A percentile compares a stretch with the other conserved stretches of the same genome.
phyloP scores from a whole-genome alignment of 805 yeast species.

The Yamadazyma phyllophila region DNA sequence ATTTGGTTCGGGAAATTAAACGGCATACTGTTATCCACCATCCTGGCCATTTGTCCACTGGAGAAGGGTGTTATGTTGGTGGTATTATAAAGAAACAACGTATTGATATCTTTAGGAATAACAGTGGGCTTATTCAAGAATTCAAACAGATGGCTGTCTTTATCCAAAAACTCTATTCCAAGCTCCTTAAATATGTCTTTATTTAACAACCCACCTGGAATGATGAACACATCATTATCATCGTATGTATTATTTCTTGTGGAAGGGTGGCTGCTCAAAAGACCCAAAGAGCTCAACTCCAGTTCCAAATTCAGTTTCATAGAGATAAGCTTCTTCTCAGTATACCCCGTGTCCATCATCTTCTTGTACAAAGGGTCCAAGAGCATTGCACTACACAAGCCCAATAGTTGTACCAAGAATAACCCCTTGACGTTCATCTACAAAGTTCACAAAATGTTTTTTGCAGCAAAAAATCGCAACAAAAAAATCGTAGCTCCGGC shows the following conservation, averaged over 20 bases:
- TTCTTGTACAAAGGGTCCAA: neutral
- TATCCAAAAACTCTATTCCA: slow-evolving; percentile 19
- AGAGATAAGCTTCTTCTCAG: slow-evolving; percentile 10
- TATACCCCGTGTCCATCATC: slow-evolving; percentile 1
- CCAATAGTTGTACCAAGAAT: neutral
- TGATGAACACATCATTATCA: slow-evolving; percentile 15
- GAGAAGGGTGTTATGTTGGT: slow-evolving; percentile 10
- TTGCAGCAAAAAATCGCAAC: slow-evolving; percentile 6
- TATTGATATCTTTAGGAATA: slow-evolving; percentile 33
- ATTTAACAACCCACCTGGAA: slow-evolving; percentile 25
- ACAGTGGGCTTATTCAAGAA: slow-evolving; percentile 15
- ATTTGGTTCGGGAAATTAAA: slow-evolving; percentile 36
- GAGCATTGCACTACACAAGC: neutral
- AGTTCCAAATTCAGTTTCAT: slow-evolving; percentile 12
- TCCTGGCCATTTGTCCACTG: slow-evolving; percentile 11
- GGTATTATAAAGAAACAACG: slow-evolving; percentile 40
- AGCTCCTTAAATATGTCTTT: slow-evolving; percentile 18
- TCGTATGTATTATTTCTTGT: neutral
- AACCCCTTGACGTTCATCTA: neutral
- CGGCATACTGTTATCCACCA: slow-evolving; percentile 34
- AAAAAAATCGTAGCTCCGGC: neutral
- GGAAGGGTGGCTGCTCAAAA: neutral
- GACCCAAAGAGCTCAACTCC: slow-evolving; percentile 12
- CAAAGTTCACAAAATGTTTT: slow-evolving; percentile 3
- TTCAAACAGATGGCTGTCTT: slow-evolving; percentile 7